Evolutionary conservation across 2,329 filamentous ascomycete genomes (phyloP).

Genomic region (Tolypocladium pustulatum): DNA sequence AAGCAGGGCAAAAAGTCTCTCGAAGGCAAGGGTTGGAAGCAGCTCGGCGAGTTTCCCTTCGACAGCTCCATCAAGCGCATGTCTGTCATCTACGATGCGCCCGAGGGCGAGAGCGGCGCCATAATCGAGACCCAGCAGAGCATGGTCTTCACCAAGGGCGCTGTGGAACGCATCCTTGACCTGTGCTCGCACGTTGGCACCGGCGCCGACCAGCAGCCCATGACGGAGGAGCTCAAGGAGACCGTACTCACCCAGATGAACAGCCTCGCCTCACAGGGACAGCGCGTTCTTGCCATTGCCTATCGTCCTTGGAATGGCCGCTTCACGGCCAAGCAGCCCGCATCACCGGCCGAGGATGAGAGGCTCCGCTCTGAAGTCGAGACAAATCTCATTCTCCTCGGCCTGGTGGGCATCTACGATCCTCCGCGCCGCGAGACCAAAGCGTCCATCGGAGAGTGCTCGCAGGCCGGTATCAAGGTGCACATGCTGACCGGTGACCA

Average conservation of each 20-base stretch:
- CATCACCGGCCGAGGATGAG: constrained; percentile 28
- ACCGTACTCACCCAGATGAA: constrained; percentile 44
- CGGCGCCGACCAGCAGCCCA: constrained; percentile 28
- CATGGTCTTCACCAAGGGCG: constrained; percentile 51
- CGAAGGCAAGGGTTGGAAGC: constrained; percentile 45
- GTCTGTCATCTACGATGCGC: constrained; percentile 59
- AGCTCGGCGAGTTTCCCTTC: constrained; percentile 65
- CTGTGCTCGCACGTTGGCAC: constrained; percentile 39
- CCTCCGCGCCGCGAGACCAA: constrained; percentile 75
- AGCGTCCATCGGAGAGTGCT: constrained; percentile 57
- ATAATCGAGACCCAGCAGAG: constrained; percentile 32
- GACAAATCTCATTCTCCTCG: constrained; percentile 58
- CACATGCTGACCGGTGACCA: constrained; percentile 84
- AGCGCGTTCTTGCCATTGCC: constrained; percentile 62
- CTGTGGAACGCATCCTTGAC: constrained; percentile 50
- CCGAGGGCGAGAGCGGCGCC: constrained; percentile 25
- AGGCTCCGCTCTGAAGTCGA: constrained; percentile 53
- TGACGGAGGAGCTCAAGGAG: constrained; percentile 41
- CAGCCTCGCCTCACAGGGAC: constrained; percentile 52
- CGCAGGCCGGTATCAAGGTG: constrained; percentile 64
- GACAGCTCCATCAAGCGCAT: constrained; percentile 71
- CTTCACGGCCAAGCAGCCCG: constrained; percentile 27
- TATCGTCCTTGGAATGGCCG: constrained; percentile 49
- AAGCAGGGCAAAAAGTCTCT: constrained; percentile 43
- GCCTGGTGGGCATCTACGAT: constrained; percentile 80